Base-by-base conservation (phyloP, 768 basidiomycete species). In the Omphalotus guepiniiformis region DNA sequence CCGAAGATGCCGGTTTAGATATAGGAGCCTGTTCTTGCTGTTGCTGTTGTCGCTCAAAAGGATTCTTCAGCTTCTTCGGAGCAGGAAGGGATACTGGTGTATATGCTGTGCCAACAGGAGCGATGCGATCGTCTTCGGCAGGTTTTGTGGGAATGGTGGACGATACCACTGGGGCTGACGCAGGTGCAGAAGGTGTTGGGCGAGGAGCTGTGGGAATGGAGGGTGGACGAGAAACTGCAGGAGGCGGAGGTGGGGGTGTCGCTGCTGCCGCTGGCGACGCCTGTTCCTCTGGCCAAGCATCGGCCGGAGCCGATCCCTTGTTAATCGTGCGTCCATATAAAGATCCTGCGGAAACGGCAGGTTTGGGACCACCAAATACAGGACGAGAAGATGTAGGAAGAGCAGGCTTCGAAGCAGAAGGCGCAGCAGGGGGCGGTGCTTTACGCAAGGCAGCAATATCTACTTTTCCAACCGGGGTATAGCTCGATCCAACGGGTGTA, bases 31-130 rank as follows among this genome's bases (percentile, higher is more conserved):
- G 55, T 39, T 68, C 67, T n/a, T 69, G 52, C 48, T 80, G 74
- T 57, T 78, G 76, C 42, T 78, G 73, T 3, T 77, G n/a, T n/a
- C n/a, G 73, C 7, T 81, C 80, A 55, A 92, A 92, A 1, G 87
- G 88, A 60, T 93, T 95, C 55, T 71, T 86, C 42, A 98, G 75
- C 64, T 85, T 97, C 65, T 85, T 93, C 0, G 95, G 95, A 19
- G 85, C 76, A 18, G 82, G 77, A 7, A 98, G 74, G 42, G 79
- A 79, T 50, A 98, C 91, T 2, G 95, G 95, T 1, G 84, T 88
- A 61, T 93, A 97, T 0, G 85, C 78, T 0, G 93, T 91, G 40
- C 93, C 88, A 16, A 93, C 84, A 1, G 89, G 89, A 1, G 73
- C 86, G 54, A 95, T 94, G 4, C 81, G 81, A 63, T 94, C 90